Base-by-base conservation (phyloP, 2,329 filamentous ascomycete species). In the Exophiala mesophila region DNA sequence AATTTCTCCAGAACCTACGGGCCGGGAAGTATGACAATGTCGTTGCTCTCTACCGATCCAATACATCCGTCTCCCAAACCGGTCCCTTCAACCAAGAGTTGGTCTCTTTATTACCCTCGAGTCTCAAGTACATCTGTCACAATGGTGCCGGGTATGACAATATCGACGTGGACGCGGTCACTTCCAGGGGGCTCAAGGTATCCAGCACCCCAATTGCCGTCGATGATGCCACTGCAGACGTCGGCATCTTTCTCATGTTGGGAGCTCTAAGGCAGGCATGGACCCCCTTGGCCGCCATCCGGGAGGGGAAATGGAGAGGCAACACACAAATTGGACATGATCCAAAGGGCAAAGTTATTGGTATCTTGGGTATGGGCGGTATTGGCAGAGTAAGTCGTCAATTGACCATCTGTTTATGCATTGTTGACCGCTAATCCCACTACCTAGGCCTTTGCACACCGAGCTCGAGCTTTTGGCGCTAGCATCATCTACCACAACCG, bases 101-200 rank as follows among this genome's bases (percentile, higher is more conserved):
- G 36, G 55, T 75, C 10, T 60, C 62, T 6, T 59, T 61, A 8
- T 59, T 76, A 3, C 72, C 73, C 0, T 52, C 55, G 19, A 65
- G 67, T 0, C 56, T 73, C 45, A 68, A 66, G 48, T 74, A 67
- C 50, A 70, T 76, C 50, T 72, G 70, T 48, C 72, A 76, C 53
- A 73, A 74, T 47, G 72, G 76, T 12, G 76, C 76, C 2, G 76
- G 76, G 3, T 80, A 80, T 59, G 76, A 80, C 56, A 78, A 78
- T 52, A 71, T 80, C 35, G 75, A 80, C 44, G 64, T 78, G 10
- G 58, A 65, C 1, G 72, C 69, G 16, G 78, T 74, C 57, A 72
- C 71, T 18, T 58, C 67, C 49, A 66, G 54, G 53, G 59, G 59
- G 45, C 64, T 70, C 38, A 50, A 57, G 3, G 62, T 71, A 3